phyloP scores from a whole-genome alignment of 2,329 filamentous ascomycete species.

The Neurospora crassa region DNA sequence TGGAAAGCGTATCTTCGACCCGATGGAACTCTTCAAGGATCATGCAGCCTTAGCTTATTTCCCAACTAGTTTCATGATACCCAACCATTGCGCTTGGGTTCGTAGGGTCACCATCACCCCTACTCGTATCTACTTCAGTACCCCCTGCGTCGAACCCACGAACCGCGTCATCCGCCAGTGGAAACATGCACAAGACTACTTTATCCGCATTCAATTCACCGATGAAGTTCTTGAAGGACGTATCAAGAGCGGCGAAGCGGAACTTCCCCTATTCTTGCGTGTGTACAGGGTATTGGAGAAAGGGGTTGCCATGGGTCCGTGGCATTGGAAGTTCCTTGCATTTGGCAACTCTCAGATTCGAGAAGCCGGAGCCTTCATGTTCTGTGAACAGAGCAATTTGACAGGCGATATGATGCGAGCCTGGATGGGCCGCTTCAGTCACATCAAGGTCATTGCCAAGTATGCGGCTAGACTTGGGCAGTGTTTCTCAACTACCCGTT shows the following conservation, averaged over 20 bases:
- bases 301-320: conserved; percentile 74
- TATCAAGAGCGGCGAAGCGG: conserved; percentile 44
- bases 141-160: conserved; percentile 73
- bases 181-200: conserved; percentile 59
- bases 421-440: conserved; percentile 79
- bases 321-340: conserved; percentile 80
- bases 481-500: conserved; percentile 87
- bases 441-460: conserved; percentile 80
- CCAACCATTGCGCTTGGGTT: conserved; percentile 64
- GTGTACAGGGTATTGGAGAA: conserved; percentile 62
- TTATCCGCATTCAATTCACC: conserved; percentile 80
- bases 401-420: conserved; percentile 67
- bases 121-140: conserved; percentile 68
- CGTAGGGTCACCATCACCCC: conserved; percentile 76
- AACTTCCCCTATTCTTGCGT: conserved; percentile 63
- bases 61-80: conserved; percentile 40
- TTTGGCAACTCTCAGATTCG: conserved; percentile 94
- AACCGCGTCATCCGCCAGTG: conserved; percentile 79
- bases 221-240: conserved; percentile 62
- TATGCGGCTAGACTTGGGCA: conserved; percentile 84
- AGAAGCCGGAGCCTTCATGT: conserved; percentile 89
- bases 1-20: conserved; percentile 53
- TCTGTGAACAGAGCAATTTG: conserved; percentile 53
- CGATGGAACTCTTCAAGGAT: conserved; percentile 61
- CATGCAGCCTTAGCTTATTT: conserved; percentile 37